phyloP scores from a whole-genome alignment of 2,329 filamentous ascomycete genomes.

The Trichophaea hybrida region DNA sequence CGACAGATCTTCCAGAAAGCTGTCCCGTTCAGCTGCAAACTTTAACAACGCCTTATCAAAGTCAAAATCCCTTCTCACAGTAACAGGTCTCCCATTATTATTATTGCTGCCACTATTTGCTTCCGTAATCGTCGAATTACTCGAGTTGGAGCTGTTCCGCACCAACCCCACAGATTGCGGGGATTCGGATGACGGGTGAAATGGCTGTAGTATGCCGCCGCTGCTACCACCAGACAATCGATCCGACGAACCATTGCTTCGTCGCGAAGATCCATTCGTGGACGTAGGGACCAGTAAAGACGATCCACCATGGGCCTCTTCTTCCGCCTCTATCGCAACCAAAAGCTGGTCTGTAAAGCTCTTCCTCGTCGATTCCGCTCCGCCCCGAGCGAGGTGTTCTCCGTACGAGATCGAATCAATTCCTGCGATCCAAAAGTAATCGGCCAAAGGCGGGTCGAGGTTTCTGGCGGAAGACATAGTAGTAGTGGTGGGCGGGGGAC shows the following conservation, averaged over 20 bases:
- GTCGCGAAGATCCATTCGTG: background rate
- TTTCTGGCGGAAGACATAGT: background rate
- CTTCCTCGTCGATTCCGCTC: constrained; percentile 25
- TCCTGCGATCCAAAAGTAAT: constrained; percentile 64
- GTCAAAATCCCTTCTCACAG: constrained; percentile 52
- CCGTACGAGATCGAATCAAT: constrained; percentile 53
- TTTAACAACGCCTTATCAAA: constrained; percentile 88
- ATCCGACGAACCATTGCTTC: background rate
- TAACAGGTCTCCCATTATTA: constrained; percentile 6
- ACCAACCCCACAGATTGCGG: constrained; percentile 11
- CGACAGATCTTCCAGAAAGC: constrained; percentile 80
- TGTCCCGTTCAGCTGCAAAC: constrained; percentile 88
- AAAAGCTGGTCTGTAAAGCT: constrained; percentile 27
- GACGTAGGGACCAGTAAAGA: background rate
- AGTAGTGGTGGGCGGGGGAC: too few species aligned
- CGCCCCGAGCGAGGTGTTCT: constrained; percentile 36
- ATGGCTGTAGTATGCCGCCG: background rate
- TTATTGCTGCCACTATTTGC: background rate
- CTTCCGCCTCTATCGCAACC: constrained; percentile 26
- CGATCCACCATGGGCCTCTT: constrained; percentile 20
- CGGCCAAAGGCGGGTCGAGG: constrained; percentile 46
- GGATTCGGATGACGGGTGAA: background rate
- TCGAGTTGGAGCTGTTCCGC: constrained; percentile 22
- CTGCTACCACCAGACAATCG: background rate
- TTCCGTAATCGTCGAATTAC: constrained; percentile 23